Percentiles rank a stretch among this genome's conserved stretches.
Evolutionary conservation across 768 basidiomycete species (phyloP).

Genomic region (Gloeopeniophorella convolvens): DNA sequence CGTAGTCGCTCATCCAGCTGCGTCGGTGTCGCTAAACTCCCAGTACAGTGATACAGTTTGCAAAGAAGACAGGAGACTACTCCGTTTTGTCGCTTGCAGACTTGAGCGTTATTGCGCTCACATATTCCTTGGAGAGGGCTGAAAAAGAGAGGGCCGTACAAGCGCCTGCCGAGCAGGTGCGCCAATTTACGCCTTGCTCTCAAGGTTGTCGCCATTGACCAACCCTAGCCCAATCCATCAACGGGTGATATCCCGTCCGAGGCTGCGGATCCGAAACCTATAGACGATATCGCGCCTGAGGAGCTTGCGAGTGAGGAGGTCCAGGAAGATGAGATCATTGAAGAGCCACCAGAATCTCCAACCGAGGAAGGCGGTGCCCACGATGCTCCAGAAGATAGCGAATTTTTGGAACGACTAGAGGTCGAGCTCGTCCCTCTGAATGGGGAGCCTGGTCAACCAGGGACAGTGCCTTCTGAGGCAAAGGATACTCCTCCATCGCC

Average conservation of each 20-base stretch:
- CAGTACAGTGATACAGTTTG: conserved; percentile 72
- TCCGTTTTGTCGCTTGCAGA: conserved; percentile 87
- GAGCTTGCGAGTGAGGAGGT: background rate
- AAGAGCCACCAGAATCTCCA: background rate
- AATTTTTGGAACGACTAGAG: conserved; percentile 1
- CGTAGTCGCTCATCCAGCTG: conserved; percentile 17
- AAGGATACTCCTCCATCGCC: conserved; percentile 3
- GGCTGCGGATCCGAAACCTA: background rate
- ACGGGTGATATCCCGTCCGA: background rate
- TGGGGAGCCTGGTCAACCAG: background rate
- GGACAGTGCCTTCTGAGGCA: background rate
- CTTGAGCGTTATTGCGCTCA: conserved; percentile 84
- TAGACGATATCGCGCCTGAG: background rate
- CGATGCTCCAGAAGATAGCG: background rate
- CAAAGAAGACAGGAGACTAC: conserved; percentile 96
- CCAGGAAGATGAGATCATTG: background rate
- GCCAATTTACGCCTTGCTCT: conserved; percentile 9
- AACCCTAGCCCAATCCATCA: conserved; percentile 2
- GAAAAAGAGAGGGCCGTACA: conserved; percentile 30
- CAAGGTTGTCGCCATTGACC: background rate
- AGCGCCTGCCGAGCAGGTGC: conserved; percentile 23
- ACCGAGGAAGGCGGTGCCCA: conserved; percentile 17
- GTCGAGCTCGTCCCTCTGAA: conserved; percentile 11
- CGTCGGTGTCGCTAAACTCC: conserved; percentile 16
- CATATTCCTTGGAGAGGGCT: conserved; percentile 65